A percentile compares a stretch with the other conserved stretches of the same genome.
Conservation (phyloP, 352 stramenopile genomes). For the Phytophthora citricola region DNA sequence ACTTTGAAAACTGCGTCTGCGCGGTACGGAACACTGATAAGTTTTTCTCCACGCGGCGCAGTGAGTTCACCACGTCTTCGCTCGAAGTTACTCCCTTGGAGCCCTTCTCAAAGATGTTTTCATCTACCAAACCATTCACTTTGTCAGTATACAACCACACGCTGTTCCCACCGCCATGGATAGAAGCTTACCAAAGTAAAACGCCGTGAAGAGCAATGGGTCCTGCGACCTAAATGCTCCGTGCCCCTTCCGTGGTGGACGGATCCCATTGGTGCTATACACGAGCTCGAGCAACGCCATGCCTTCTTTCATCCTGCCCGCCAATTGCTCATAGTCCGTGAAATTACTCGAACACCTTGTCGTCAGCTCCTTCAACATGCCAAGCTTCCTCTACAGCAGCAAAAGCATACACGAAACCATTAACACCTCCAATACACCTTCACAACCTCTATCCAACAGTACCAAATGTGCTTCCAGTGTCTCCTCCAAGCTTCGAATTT, state of each 20-base stretch:
- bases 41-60: slow-evolving; percentile 58
- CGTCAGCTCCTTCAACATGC: slow-evolving; percentile 69
- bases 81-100: slow-evolving; percentile 10
- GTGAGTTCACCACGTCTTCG: slow-evolving; percentile 52
- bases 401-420: neutral
- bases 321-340: slow-evolving; percentile 43
- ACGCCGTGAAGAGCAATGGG: slow-evolving; percentile 47
- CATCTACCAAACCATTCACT: slow-evolving; percentile 14
- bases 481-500: slow-evolving; percentile 67
- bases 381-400: slow-evolving; percentile 62
- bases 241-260: slow-evolving; percentile 58
- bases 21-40: slow-evolving; percentile 50
- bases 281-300: slow-evolving; percentile 57
- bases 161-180: neutral
- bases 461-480: slow-evolving; percentile 77
- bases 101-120: slow-evolving; percentile 32
- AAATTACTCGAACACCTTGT: slow-evolving; percentile 45
- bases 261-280: slow-evolving; percentile 69
- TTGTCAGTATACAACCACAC: slow-evolving; percentile 7
- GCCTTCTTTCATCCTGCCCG: slow-evolving; percentile 47
- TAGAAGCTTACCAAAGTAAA: slow-evolving; percentile 52
- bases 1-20: slow-evolving; percentile 56
- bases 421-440: neutral
- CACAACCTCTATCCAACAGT: slow-evolving; percentile 2
- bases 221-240: slow-evolving; percentile 61